A percentile compares a stretch with the other conserved stretches of the same genome.
phyloP scores from a whole-genome alignment of 805 yeast species.

The Blastobotrys parvus region DNA sequence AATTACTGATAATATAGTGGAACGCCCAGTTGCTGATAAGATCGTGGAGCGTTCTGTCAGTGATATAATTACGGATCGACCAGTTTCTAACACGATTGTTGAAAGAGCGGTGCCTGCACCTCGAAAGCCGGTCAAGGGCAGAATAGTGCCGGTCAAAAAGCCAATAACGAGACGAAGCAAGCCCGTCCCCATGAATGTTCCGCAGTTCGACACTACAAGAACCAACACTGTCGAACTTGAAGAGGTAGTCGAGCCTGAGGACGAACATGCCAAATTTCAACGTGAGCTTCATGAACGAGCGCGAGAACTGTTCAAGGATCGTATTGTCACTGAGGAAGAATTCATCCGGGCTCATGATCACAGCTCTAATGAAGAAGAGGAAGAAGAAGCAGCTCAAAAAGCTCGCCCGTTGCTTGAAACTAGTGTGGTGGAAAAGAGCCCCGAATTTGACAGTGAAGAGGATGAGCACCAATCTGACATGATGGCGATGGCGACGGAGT shows the following conservation, averaged over 20 bases:
- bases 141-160: background rate
- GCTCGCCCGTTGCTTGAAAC: background rate
- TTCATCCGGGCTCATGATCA: constrained; percentile 18
- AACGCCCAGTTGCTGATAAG: constrained; percentile 24
- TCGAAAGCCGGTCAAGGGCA: background rate
- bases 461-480: constrained; percentile 31
- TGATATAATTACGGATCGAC: background rate
- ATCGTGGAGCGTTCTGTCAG: background rate
- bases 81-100: background rate
- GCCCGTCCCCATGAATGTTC: background rate
- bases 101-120: background rate
- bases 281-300: constrained; percentile 15
- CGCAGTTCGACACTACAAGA: background rate
- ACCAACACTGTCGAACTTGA: constrained; percentile 35
- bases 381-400: constrained; percentile 19
- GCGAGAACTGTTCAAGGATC: constrained; percentile 10
- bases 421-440: constrained; percentile 6
- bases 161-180: background rate
- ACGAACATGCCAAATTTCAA: constrained; percentile 3
- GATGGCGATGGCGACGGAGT: constrained; percentile 45
- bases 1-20: constrained; percentile 32
- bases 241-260: constrained; percentile 10
- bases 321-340: constrained; percentile 17
- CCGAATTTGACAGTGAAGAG: constrained; percentile 13
- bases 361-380: constrained; percentile 17